Evolutionary conservation across 1,284 basidiomycete genomes (phyloP).

Genomic region (Rhodotorula sp.): DNA sequence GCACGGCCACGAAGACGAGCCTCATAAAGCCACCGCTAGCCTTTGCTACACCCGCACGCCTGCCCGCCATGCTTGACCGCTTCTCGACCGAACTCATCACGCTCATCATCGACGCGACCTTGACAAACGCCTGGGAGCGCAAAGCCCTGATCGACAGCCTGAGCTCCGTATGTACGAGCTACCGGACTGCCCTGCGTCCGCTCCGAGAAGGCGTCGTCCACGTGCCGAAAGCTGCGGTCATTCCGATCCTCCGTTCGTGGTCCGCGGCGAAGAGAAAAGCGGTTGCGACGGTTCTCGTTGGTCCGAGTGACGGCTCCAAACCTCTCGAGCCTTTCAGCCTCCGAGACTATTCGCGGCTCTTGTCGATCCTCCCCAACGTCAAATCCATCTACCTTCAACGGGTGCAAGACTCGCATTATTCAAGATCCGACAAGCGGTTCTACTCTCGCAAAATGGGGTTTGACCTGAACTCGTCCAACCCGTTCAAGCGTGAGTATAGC

Average conservation of each 20-base stretch:
- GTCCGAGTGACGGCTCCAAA: not conserved
- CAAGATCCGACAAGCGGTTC: too few relatives aligned
- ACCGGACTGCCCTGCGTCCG: not conserved
- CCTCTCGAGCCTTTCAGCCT: not conserved
- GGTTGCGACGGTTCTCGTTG: not conserved
- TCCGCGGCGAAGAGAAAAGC: not conserved
- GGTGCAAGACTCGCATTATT: too few relatives aligned
- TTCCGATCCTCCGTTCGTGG: not conserved
- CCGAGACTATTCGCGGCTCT: too few relatives aligned
- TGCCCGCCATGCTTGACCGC: not conserved
- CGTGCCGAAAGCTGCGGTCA: not conserved
- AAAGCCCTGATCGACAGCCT: not conserved
- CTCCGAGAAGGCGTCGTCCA: not conserved
- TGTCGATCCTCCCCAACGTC: too few relatives aligned
- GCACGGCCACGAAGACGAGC: too few relatives aligned
- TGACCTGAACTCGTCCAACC: not conserved
- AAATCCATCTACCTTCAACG: too few relatives aligned
- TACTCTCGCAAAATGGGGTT: too few relatives aligned
- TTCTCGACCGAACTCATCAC: not conserved
- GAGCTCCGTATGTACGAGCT: not conserved
- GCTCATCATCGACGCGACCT: not conserved
- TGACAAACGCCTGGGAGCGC: not conserved
- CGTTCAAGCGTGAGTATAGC: not conserved
- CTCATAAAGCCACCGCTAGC: too few relatives aligned
- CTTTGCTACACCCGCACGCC: too few relatives aligned